A percentile compares a stretch with the other conserved stretches of the same genome.
These are phyloP conservation scores for Acacia melanoxylon DNA, from an alignment of 306 rosid species.

Conservation along the genomic window DNA sequence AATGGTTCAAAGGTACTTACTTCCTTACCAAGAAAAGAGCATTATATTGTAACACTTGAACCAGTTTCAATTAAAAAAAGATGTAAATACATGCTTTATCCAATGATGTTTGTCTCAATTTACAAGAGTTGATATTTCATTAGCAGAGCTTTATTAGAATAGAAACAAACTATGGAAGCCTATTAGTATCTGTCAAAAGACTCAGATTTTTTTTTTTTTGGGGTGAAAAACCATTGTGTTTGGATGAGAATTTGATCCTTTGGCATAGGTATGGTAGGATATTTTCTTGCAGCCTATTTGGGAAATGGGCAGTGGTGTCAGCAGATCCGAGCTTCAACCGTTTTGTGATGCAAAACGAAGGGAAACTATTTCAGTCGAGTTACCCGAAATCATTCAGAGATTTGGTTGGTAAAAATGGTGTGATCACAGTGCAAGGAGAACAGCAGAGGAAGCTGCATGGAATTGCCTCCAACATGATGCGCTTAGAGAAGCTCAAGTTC, in stretches of 20 bases:
- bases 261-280: conserved; percentile 78
- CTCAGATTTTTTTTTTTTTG: not conserved
- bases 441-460: conserved; percentile 84
- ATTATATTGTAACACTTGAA: conserved; percentile 18
- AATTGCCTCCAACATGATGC: conserved; percentile 87
- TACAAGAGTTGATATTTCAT: conserved; percentile 4
- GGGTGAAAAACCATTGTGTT: conserved; percentile 19
- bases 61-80: not conserved
- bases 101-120: conserved; percentile 14
- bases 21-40: conserved; percentile 22
- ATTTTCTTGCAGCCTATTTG: conserved; percentile 83
- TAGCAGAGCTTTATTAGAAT: not conserved
- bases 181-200: not conserved
- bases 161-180: not conserved
- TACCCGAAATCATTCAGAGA: conserved; percentile 93
- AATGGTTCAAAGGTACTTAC: conserved; percentile 72
- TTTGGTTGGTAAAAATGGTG: conserved; percentile 90
- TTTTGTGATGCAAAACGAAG: conserved; percentile 89
- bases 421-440: conserved; percentile 92
- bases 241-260: not conserved
- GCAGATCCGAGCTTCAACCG: conserved; percentile 85
- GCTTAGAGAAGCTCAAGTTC: conserved; percentile 68
- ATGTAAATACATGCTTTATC: not conserved
- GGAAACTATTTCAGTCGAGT: conserved; percentile 70
- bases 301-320: conserved; percentile 85